Evolutionary conservation across 1,284 basidiomycete species (phyloP).

Genomic region (Bondarzewia mesenterica): DNA sequence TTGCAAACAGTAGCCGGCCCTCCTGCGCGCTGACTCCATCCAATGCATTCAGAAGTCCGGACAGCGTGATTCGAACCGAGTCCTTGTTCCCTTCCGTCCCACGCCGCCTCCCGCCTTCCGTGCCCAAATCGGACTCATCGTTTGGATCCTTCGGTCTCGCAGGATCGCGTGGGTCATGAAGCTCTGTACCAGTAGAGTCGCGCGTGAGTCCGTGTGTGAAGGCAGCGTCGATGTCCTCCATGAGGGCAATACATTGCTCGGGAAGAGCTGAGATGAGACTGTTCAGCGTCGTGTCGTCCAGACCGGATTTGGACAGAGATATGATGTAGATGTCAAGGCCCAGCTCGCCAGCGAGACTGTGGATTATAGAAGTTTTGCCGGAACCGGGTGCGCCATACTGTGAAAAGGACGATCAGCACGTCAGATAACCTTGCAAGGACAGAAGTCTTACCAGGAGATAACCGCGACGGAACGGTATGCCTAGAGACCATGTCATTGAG

Average conservation of each 20-base stretch:
- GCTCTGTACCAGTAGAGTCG: conserved; percentile 18
- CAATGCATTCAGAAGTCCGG: conserved; percentile 66
- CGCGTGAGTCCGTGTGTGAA: conserved; percentile 53
- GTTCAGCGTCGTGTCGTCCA: conserved; percentile 59
- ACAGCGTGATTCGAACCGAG: conserved; percentile 40
- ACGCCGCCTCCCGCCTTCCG: neutral
- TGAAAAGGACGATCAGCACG: neutral
- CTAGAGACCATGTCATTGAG: neutral
- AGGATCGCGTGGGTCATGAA: conserved; percentile 7
- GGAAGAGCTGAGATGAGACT: conserved; percentile 61
- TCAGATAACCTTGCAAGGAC: neutral
- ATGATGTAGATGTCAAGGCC: conserved; percentile 68
- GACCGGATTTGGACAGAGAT: conserved; percentile 58
- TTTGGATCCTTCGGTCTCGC: neutral
- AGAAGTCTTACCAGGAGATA: conserved; percentile 45
- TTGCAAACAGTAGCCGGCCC: conserved; percentile 70
- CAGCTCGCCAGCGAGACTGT: conserved; percentile 70
- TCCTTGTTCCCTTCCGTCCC: neutral
- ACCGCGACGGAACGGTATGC: conserved; percentile 64
- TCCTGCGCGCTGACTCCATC: conserved; percentile 73
- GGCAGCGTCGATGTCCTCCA: conserved; percentile 78
- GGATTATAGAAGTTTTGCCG: conserved; percentile 55
- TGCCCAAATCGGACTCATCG: neutral
- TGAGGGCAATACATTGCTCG: conserved; percentile 61
- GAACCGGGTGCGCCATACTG: conserved; percentile 4